Evolutionary conservation across 2,329 filamentous ascomycete genomes (phyloP).

Genomic region (Trichoderma pleuroti): DNA sequence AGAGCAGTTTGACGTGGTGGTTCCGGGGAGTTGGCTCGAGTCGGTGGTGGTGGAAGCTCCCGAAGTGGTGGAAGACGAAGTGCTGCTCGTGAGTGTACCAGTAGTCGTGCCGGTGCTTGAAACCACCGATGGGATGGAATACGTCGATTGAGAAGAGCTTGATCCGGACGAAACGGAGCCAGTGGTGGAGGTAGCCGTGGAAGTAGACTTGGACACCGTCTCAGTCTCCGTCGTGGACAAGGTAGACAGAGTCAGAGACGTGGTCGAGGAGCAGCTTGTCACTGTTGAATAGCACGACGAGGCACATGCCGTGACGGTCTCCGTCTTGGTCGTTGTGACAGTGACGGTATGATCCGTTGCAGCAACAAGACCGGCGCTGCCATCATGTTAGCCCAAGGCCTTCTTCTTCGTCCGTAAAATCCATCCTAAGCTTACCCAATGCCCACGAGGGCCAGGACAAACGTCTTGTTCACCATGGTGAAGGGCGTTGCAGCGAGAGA

Average conservation of each 20-base stretch:
- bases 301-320: constrained; percentile 32
- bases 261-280: constrained; percentile 9
- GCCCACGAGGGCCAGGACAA: constrained; percentile 29
- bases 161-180: neutral
- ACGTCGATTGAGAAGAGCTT: neutral
- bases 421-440: constrained; percentile 25
- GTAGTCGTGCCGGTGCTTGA: neutral
- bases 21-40: constrained; percentile 1
- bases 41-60: neutral
- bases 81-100: neutral
- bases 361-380: constrained; percentile 26
- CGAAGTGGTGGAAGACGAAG: neutral
- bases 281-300: constrained; percentile 24
- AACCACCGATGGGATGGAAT: neutral
- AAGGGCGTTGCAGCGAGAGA: neutral
- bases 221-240: neutral
- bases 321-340: constrained; percentile 32
- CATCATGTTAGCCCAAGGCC: neutral
- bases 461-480: constrained; percentile 24
- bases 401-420: neutral
- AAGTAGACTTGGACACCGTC: neutral
- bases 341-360: constrained; percentile 31
- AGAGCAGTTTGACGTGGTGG: constrained; percentile 5
- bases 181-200: neutral
- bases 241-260: neutral